Conservation (phyloP, 2,329 filamentous ascomycete species). For the Lithohypha guttulata region DNA sequence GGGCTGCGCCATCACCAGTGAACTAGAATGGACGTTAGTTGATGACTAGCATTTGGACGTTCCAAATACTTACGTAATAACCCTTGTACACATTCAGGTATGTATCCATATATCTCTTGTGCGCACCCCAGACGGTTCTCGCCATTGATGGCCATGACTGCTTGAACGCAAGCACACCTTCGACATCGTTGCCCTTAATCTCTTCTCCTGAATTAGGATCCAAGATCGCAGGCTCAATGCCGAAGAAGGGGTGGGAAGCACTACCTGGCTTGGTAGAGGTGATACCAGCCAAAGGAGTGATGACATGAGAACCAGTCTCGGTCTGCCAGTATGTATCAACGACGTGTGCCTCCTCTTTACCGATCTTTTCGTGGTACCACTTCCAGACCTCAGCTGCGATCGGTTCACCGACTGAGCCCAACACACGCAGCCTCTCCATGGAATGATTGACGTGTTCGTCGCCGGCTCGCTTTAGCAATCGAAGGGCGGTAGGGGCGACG, state of each 20-base stretch:
- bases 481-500: conserved; percentile 86
- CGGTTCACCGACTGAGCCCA: conserved; percentile 93
- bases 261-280: conserved; percentile 95
- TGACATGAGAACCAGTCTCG: conserved; percentile 93
- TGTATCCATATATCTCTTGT: conserved; percentile 98
- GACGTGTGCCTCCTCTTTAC: conserved; percentile 84
- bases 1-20: conserved; percentile 71
- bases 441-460: conserved; percentile 81
- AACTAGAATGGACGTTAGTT: conserved; percentile 32
- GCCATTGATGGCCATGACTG: conserved; percentile 98
- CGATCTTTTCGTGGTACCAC: conserved; percentile 95
- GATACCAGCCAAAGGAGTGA: conserved; percentile 82
- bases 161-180: conserved; percentile 94
- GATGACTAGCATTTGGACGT: too few species aligned
- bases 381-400: conserved; percentile 99
- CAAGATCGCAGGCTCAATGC: conserved; percentile 93
- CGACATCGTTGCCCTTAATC: conserved; percentile 88
- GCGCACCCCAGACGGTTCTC: conserved; percentile 91
- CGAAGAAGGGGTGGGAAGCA: conserved; percentile 94
- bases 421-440: conserved; percentile 79
- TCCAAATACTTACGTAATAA: conserved; percentile 85
- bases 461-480: conserved; percentile 88
- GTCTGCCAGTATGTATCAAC: conserved; percentile 99
- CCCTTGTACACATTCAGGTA: conserved; percentile 97
- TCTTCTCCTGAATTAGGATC: conserved; percentile 92